Conservation (phyloP, 139 green algal species). For the Chlorella sp. region DNA sequence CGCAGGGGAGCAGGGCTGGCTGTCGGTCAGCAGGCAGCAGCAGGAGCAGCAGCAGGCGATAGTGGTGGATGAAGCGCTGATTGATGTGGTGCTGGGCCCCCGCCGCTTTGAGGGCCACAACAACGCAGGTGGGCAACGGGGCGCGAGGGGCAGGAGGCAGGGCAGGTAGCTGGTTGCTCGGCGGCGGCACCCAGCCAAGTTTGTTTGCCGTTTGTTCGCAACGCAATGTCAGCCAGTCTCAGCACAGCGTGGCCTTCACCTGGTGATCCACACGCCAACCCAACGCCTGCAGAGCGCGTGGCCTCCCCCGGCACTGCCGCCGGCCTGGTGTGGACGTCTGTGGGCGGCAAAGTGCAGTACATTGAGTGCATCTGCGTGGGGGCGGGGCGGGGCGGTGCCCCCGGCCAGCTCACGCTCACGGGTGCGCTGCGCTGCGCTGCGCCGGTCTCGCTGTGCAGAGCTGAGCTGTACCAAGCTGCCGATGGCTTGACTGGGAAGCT, state of each 20-base stretch:
- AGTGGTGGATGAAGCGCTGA: slow-evolving; percentile 66
- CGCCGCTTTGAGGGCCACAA: slow-evolving; percentile 48
- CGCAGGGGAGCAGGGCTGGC: neutral
- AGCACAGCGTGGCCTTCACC: too few species aligned
- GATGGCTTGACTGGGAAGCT: too few species aligned
- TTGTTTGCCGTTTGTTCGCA: too few species aligned
- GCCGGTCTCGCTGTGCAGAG: neutral
- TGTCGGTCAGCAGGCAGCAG: neutral
- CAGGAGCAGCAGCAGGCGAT: slow-evolving; percentile 23
- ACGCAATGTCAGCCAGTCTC: too few species aligned
- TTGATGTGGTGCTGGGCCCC: slow-evolving; percentile 79
- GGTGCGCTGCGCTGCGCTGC: neutral
- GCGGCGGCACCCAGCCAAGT: too few species aligned
- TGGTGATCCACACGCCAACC: too few species aligned
- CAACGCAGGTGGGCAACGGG: slow-evolving; percentile 7
- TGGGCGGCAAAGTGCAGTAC: slow-evolving; percentile 95
- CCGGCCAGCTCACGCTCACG: slow-evolving; percentile 64
- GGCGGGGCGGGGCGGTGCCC: slow-evolving; percentile 61
- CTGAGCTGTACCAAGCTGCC: neutral
- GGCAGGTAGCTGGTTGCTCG: too few species aligned
- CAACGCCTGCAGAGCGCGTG: slow-evolving; percentile 31
- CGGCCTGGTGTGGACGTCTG: slow-evolving; percentile 96
- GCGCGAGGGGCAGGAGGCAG: too few species aligned
- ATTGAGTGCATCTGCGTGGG: slow-evolving; percentile 78
- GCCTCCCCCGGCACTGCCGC: slow-evolving; percentile 87